Conservation (phyloP, 2,329 filamentous ascomycete species). For the Aspergillus tubingensis region DNA sequence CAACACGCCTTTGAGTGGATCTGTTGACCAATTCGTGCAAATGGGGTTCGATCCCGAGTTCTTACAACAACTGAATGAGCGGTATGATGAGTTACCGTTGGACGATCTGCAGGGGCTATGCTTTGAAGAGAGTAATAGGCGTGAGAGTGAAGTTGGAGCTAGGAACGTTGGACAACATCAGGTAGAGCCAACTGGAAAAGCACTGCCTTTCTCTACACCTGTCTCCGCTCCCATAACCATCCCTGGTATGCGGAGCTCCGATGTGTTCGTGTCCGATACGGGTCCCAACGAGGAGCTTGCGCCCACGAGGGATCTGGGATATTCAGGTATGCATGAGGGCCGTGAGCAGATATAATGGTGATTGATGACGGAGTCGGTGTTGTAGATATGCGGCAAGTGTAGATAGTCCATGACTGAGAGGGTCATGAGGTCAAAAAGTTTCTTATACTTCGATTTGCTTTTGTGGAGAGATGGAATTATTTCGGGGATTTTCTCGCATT, state of each 20-base stretch:
- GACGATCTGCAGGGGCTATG: conserved; percentile 33
- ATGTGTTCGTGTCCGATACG: conserved; percentile 15
- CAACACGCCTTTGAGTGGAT: conserved; percentile 32
- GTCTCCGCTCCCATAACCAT: conserved; percentile 24
- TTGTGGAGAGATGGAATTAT: not conserved
- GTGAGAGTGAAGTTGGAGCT: conserved; percentile 11
- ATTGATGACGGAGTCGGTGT: not conserved
- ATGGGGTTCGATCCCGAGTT: conserved; percentile 44
- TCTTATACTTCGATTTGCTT: not conserved
- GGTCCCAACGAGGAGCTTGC: conserved; percentile 2
- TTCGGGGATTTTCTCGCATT: not conserved
- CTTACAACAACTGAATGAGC: conserved; percentile 38
- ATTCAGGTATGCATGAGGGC: conserved; percentile 3
- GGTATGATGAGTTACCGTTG: conserved; percentile 36
- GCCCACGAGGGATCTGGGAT: not conserved
- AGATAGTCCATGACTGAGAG: not conserved
- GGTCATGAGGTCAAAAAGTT: not conserved
- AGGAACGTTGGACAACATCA: conserved; percentile 4
- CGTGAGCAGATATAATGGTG: not conserved
- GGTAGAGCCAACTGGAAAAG: conserved; percentile 1
- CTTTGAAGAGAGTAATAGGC: conserved; percentile 20
- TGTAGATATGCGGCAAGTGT: not conserved
- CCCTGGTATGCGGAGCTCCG: conserved; percentile 21
- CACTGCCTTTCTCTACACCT: conserved; percentile 6
- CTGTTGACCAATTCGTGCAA: conserved; percentile 37